These are phyloP conservation scores for Blastomyces percursus DNA, from an alignment of 2,329 filamentous ascomycete species.

Conservation along the genomic window DNA sequence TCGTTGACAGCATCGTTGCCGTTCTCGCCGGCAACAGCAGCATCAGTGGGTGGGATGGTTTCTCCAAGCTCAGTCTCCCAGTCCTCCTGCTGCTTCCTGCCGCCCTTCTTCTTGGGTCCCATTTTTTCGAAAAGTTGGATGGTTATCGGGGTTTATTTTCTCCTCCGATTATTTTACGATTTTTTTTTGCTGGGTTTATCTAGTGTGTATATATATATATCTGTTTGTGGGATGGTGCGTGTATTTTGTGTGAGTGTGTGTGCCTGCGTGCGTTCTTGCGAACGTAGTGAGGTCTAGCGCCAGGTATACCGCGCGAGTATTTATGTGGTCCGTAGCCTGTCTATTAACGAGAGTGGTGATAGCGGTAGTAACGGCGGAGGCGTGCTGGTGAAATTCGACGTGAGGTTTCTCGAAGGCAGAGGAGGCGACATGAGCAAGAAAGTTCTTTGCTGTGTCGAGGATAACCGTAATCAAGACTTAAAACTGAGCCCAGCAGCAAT, in stretches of 20 bases:
- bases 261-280: neutral
- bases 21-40: constrained; percentile 33
- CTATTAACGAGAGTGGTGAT: neutral
- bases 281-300: neutral
- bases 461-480: neutral
- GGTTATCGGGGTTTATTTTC: neutral
- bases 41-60: constrained; percentile 42
- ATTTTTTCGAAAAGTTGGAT: constrained; percentile 38
- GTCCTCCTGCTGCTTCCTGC: constrained; percentile 75
- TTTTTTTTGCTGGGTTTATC: neutral
- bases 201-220: neutral
- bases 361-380: neutral
- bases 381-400: constrained; percentile 4
- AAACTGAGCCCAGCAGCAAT: neutral
- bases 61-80: constrained; percentile 93
- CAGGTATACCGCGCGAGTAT: neutral
- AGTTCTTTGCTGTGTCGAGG: neutral
- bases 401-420: constrained; percentile 5
- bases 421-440: constrained; percentile 5
- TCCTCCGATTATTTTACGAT: neutral
- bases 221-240: neutral
- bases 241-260: neutral
- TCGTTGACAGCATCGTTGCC: constrained; percentile 25
- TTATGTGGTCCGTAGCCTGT: neutral
- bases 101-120: constrained; percentile 92